Percentiles rank a stretch among this genome's conserved stretches.
Conservation (phyloP, 352 stramenopile genomes). For the Phytophthora brassicae region DNA sequence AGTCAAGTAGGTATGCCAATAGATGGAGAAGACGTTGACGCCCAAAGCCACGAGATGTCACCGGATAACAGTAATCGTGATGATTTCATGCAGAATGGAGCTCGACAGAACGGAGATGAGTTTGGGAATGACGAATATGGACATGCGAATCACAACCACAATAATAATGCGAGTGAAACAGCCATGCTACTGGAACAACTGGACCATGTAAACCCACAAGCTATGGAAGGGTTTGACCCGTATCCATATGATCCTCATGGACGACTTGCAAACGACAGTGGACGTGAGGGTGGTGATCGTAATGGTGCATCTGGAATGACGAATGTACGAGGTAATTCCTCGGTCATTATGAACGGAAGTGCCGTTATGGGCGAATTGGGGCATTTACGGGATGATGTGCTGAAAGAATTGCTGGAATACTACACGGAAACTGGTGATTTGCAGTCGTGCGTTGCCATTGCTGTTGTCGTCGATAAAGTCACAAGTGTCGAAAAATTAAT, state of each 20-base stretch:
- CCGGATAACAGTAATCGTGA: constrained; percentile 16
- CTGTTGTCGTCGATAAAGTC: constrained; percentile 72
- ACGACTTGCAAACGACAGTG: constrained; percentile 29
- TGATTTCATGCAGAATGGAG: constrained; percentile 18
- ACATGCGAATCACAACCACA: constrained; percentile 24
- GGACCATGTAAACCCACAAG: constrained; percentile 85
- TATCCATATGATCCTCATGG: constrained; percentile 72
- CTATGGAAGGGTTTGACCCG: constrained; percentile 84
- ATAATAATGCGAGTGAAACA: constrained; percentile 60
- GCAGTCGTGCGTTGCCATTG: constrained; percentile 80
- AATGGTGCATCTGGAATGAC: constrained; percentile 29
- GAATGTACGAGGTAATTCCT: constrained; percentile 45
- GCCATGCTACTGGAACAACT: constrained; percentile 81
- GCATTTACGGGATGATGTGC: constrained; percentile 67
- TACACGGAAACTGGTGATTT: constrained; percentile 86
- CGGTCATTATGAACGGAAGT: constrained; percentile 72
- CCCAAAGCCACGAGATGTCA: constrained; percentile 17
- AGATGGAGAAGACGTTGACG: constrained; percentile 18
- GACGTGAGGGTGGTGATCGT: constrained; percentile 31
- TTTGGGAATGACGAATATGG: constrained; percentile 23
- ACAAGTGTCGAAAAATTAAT: constrained; percentile 80
- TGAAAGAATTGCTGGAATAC: constrained; percentile 89
- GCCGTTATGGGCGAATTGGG: constrained; percentile 74
- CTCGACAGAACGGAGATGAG: constrained; percentile 13
- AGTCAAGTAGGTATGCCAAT: constrained; percentile 28